A percentile compares a stretch with the other conserved stretches of the same genome.
phyloP scores from a whole-genome alignment of 129 eudicot genomes.

The carrot (Daucus carota) region DH1_v3.0 NC_030386.2:27779001-27779500 shows the following conservation, averaged over 20 bases:
- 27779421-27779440: constrained; percentile 81
- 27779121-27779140: constrained; percentile 23
- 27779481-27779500: constrained; percentile 91
- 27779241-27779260: background rate
- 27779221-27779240: constrained; percentile 39
- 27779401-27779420: constrained; percentile 92
- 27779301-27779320: background rate
- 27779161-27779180: constrained; percentile 71
- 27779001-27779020: constrained; percentile 18
- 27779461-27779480: constrained; percentile 85
- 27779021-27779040: constrained; percentile 42
- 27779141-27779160: constrained; percentile 88
- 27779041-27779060: constrained; percentile 21
- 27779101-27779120: constrained; percentile 22
- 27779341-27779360: background rate
- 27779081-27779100: constrained; percentile 10
- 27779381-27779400: constrained; percentile 86
- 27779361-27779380: constrained; percentile 54
- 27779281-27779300: background rate
- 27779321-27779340: background rate
- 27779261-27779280: background rate
- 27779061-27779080: constrained; percentile 55
- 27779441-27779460: constrained; percentile 81
- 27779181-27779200: constrained; percentile 93
- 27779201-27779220: constrained; percentile 84